phyloP scores from a whole-genome alignment of 192 early-diverging fungal species.

The Backusella parvicylindrica region DNA sequence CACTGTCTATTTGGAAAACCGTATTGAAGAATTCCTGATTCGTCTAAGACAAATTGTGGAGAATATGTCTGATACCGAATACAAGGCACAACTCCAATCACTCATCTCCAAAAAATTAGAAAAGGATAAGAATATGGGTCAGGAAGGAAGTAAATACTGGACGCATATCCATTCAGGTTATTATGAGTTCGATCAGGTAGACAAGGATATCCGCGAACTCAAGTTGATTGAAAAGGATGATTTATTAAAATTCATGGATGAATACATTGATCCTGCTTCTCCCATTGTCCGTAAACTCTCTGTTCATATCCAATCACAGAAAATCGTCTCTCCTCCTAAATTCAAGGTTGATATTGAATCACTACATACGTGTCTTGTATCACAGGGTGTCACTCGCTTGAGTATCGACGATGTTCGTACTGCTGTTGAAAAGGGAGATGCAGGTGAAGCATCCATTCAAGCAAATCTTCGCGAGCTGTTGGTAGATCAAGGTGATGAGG shows the following conservation, averaged over 20 bases:
- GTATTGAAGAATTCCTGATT: conserved; percentile 76
- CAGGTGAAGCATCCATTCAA: conserved; percentile 19
- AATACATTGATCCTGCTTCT: conserved; percentile 53
- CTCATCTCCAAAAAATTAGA: conserved; percentile 71
- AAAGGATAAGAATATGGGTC: conserved; percentile 82
- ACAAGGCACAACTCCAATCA: conserved; percentile 70
- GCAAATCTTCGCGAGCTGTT: conserved; percentile 26
- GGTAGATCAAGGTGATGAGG: conserved; percentile 32
- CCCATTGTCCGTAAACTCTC: conserved; percentile 56
- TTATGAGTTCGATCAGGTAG: conserved; percentile 82
- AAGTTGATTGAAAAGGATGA: conserved; percentile 39
- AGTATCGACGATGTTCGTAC: conserved; percentile 26
- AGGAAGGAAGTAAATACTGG: conserved; percentile 77
- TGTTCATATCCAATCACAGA: conserved; percentile 63
- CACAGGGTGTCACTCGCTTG: conserved; percentile 21
- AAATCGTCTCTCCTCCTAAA: conserved; percentile 4
- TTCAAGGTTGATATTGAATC: conserved; percentile 38
- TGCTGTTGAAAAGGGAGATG: conserved; percentile 28
- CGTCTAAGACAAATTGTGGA: conserved; percentile 46
- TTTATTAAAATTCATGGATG: conserved; percentile 58
- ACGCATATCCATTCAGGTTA: conserved; percentile 69
- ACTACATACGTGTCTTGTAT: conserved; percentile 32
- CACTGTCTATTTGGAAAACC: conserved; percentile 73
- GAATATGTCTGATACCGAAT: conserved; percentile 70
- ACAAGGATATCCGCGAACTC: conserved; percentile 60